These are phyloP conservation scores for Cenococcum geophilum DNA, from an alignment of 495 filamentous ascomycete genomes.

Conservation along the genomic window DNA sequence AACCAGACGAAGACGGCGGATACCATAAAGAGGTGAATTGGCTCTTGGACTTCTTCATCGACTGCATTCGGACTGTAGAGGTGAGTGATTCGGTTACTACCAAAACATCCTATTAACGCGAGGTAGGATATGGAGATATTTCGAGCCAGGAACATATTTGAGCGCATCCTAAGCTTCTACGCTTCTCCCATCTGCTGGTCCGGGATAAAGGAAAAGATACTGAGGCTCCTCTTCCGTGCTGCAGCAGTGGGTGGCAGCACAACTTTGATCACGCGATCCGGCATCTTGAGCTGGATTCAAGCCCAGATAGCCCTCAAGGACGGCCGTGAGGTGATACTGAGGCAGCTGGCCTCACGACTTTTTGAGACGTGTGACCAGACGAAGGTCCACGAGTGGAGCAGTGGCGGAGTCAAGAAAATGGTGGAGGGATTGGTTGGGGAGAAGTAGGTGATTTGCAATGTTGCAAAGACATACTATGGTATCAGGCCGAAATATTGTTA, in stretches of 20 bases:
- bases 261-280: slow-evolving; percentile 77
- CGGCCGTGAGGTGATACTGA: slow-evolving; percentile 52
- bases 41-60: slow-evolving; percentile 70
- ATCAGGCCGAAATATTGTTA: no score
- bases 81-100: slow-evolving; percentile 35
- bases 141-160: slow-evolving; percentile 70
- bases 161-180: slow-evolving; percentile 67
- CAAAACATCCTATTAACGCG: slow-evolving; percentile 1
- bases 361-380: slow-evolving; percentile 64
- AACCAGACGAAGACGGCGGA: slow-evolving; percentile 65
- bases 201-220: slow-evolving; percentile 57
- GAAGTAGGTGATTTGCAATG: background rate
- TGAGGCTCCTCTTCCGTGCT: slow-evolving; percentile 66
- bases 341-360: slow-evolving; percentile 54
- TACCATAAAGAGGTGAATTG: slow-evolving; percentile 73
- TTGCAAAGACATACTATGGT: background rate
- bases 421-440: slow-evolving; percentile 8
- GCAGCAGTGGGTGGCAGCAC: slow-evolving; percentile 72
- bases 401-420: slow-evolving; percentile 5
- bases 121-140: slow-evolving; percentile 73
- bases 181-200: slow-evolving; percentile 57
- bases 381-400: slow-evolving; percentile 63
- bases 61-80: slow-evolving; percentile 55
- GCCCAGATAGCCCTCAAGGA: slow-evolving; percentile 43
- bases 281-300: slow-evolving; percentile 74